These are phyloP conservation scores for Ceratocystis huliohia DNA, from an alignment of 2,329 filamentous ascomycete genomes.

Conservation along the genomic window DNA sequence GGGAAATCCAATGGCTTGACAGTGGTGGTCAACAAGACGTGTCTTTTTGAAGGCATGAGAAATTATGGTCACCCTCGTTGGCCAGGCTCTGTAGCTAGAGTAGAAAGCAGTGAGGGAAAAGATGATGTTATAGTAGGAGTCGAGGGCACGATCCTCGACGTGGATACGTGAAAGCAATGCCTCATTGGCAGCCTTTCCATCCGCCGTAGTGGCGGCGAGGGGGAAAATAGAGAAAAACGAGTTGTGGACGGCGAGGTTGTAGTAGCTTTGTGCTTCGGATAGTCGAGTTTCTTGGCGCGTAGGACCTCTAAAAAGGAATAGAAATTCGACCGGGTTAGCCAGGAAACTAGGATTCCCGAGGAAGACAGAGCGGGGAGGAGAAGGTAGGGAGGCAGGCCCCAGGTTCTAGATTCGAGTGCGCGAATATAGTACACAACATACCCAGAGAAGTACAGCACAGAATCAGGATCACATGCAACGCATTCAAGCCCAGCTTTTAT, in stretches of 20 bases:
- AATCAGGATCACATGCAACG: constrained; percentile 34
- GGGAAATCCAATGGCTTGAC: constrained; percentile 46
- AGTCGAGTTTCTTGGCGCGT: constrained; percentile 45
- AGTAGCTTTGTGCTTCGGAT: constrained; percentile 53
- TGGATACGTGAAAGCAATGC: constrained; percentile 33
- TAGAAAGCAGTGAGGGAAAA: constrained; percentile 52
- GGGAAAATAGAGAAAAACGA: constrained; percentile 34
- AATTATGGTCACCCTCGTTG: constrained; percentile 46
- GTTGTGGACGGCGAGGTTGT: constrained; percentile 38
- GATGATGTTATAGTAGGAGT: constrained; percentile 75
- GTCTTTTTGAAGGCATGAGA: constrained; percentile 57
- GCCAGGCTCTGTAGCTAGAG: constrained; percentile 37
- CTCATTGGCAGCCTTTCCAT: not conserved
- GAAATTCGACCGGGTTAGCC: not conserved
- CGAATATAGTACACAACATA: constrained; percentile 29
- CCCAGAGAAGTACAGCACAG: constrained; percentile 61
- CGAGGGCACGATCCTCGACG: constrained; percentile 60
- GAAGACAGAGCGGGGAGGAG: not conserved
- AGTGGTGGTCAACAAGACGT: constrained; percentile 52
- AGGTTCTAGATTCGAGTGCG: not conserved
- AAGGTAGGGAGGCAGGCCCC: not conserved
- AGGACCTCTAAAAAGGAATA: constrained; percentile 37
- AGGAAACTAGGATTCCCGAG: not conserved
- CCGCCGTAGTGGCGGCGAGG: not conserved
- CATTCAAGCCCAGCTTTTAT: constrained; percentile 49